Evolutionary conservation across 768 basidiomycete genomes (phyloP), one percentile per base, ranked within the genome.

Genomic region (Pleurotus cornucopiae): DNA sequence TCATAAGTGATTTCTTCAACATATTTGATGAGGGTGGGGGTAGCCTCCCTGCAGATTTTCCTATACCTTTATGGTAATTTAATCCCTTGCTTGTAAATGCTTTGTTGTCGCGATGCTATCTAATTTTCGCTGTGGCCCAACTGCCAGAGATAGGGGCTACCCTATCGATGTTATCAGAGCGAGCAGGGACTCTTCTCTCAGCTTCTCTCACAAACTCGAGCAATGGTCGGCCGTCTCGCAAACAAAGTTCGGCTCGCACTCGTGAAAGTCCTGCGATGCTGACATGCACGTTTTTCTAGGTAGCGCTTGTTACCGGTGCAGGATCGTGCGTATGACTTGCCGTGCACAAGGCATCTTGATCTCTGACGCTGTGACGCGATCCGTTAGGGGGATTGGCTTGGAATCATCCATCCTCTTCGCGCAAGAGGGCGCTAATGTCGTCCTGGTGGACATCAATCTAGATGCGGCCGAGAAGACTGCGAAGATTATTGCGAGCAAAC

Each of bases 371-470:
- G 61, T 67, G 54, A 61, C 60, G 58, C 55, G 20, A 61, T 55
- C 49, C 61, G 53, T 43, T 70, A 98, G 95, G 55, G 97, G 97
- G 0, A 97, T 99, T 69, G 97, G 97, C 23, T 82, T 98, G 47
- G 94, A 99, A 74, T 89, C 94, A 0, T 86, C 94, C n/a, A 78
- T 98, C 58, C 81, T 98, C 46, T 99, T 99, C 69, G 96, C 96
- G 1, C 81, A 83, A 59, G 97, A 99, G 69, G 95, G 96, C 21
- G 94, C 94, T n/a, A 83, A 87, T 63, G 85, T 98, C 58, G 67
- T 98, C 44, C 82, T 95, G 44, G 89, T 86, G 34, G 97, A 99
- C 69, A 84, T 98, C 69, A 97, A 94, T 70, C 61, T 85, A 20
- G 72, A 78, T 18, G 88, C 85, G 21, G 94, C 84, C 3, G 74